phyloP scores from a whole-genome alignment of 495 filamentous ascomycete species.

The Neurospora sp. region DNA sequence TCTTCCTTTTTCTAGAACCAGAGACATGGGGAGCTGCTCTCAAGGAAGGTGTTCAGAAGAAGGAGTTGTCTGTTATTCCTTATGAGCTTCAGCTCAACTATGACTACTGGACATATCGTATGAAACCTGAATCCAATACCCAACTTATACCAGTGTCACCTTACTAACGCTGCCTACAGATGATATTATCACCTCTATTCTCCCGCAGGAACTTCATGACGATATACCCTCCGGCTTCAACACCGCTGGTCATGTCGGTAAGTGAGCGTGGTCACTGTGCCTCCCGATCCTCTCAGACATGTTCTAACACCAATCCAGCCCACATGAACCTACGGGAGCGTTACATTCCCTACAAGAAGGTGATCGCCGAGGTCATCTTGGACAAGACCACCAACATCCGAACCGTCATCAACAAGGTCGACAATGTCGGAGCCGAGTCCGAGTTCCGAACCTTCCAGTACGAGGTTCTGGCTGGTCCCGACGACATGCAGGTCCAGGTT shows the following conservation, averaged over 20 bases:
- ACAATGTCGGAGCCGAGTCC: conserved; percentile 74
- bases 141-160: neutral
- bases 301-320: conserved; percentile 28
- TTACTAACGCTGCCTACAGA: conserved; percentile 33
- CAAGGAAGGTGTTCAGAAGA: conserved; percentile 53
- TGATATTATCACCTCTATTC: conserved; percentile 69
- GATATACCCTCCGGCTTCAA: conserved; percentile 84
- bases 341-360: conserved; percentile 68
- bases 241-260: conserved; percentile 78
- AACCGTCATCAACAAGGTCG: conserved; percentile 93
- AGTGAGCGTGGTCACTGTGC: conserved; percentile 5
- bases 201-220: conserved; percentile 52
- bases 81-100: conserved; percentile 73
- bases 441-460: conserved; percentile 88
- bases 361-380: conserved; percentile 73
- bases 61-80: conserved; percentile 57
- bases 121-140: conserved; percentile 11
- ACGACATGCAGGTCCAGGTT: conserved; percentile 71
- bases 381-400: conserved; percentile 73
- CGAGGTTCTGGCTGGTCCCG: conserved; percentile 75
- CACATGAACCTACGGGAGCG: conserved; percentile 82
- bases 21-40: conserved; percentile 64
- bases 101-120: conserved; percentile 77
- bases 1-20: conserved; percentile 41
- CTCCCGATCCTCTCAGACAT: neutral